Percentiles rank a stretch among this genome's conserved stretches.
Conservation (phyloP, 345 rosid genomes). For the Ceriops tagal region DNA sequence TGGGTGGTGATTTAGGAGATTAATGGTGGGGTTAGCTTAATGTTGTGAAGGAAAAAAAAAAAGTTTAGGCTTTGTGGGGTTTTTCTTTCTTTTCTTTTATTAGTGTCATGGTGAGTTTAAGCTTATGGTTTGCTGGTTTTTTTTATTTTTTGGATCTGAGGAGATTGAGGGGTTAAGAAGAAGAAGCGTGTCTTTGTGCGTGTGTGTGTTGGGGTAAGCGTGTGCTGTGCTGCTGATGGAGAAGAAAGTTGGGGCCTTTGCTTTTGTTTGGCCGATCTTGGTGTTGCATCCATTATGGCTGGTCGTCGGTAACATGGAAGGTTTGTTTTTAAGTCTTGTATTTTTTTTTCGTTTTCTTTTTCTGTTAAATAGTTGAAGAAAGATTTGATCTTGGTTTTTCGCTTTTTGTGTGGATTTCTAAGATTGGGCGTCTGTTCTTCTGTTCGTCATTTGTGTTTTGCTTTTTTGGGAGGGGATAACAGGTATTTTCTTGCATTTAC, state of each 20-base stretch:
- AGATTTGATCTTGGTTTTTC: neutral
- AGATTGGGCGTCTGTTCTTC: neutral
- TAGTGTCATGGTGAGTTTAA: slow-evolving; percentile 44
- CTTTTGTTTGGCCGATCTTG: slow-evolving; percentile 51
- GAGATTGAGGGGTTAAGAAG: slow-evolving; percentile 23
- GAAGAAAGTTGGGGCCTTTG: slow-evolving; percentile 37
- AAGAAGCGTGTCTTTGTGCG: neutral
- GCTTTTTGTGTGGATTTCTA: slow-evolving; percentile 9
- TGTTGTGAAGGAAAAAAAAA: neutral
- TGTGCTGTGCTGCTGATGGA: slow-evolving; percentile 32
- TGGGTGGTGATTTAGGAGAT: neutral
- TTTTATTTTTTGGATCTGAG: slow-evolving; percentile 63
- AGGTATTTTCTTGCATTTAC: neutral
- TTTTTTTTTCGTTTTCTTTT: neutral
- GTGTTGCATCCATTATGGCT: slow-evolving; percentile 45
- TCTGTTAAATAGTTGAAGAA: neutral
- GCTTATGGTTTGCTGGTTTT: slow-evolving; percentile 28
- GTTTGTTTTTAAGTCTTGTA: slow-evolving; percentile 23
- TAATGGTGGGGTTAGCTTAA: neutral
- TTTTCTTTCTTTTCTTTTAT: neutral
- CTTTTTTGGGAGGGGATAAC: neutral
- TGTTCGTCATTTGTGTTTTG: neutral
- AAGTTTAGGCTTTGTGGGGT: slow-evolving; percentile 23
- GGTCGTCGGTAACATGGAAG: slow-evolving; percentile 77
- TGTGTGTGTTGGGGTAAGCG: neutral